Percentiles rank a stretch among this genome's conserved stretches.
phyloP scores from a whole-genome alignment of 305 asterid genomes.

The Fraxinus dipetala region DNA sequence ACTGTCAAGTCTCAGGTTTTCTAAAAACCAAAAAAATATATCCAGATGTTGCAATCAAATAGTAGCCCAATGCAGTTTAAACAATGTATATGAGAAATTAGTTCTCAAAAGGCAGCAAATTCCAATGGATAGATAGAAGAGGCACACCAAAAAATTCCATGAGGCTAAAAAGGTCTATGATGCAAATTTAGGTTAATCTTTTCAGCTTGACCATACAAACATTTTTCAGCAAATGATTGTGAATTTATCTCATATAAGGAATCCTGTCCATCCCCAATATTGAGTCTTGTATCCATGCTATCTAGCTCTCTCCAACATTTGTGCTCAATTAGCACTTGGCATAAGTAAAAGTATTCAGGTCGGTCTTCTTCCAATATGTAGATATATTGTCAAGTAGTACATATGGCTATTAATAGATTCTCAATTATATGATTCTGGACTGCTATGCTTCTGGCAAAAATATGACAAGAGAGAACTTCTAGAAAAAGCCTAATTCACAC shows the following conservation, averaged over 20 bases:
- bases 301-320: not conserved
- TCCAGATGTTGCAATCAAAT: not conserved
- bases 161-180: not conserved
- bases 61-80: not conserved
- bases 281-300: not conserved
- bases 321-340: not conserved
- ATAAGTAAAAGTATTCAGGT: not conserved
- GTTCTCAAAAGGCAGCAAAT: not conserved
- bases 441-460: not conserved
- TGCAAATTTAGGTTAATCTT: not conserved
- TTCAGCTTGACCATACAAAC: not conserved
- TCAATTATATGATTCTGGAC: not conserved
- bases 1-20: not conserved
- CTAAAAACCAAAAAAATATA: not conserved
- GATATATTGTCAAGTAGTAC: not conserved
- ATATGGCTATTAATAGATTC: not conserved
- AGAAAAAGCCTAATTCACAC: not conserved
- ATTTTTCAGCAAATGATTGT: not conserved
- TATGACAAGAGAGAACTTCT: not conserved
- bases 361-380: not conserved
- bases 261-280: not conserved
- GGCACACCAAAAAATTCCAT: not conserved
- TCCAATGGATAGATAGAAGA: not conserved
- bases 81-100: not conserved
- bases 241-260: not conserved